Conservation (phyloP, 2,329 filamentous ascomycete genomes). For the Fusarium humuli region DNA sequence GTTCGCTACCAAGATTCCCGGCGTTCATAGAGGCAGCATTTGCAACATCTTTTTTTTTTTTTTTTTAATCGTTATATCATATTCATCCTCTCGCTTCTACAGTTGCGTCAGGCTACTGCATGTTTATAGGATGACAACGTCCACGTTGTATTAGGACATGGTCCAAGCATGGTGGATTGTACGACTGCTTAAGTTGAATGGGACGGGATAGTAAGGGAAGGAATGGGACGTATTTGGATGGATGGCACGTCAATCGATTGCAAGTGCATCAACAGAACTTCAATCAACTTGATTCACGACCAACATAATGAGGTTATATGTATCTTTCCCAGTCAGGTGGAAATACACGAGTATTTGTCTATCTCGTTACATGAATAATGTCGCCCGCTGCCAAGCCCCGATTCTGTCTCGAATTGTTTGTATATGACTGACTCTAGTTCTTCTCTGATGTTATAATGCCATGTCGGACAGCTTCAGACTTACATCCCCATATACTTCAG, state of each 20-base stretch:
- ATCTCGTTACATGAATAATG: conserved; percentile 7
- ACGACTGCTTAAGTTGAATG: conserved; percentile 11
- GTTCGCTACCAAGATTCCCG: conserved; percentile 42
- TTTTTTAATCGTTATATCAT: conserved; percentile 1
- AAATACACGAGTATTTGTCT: conserved; percentile 31
- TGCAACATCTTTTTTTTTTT: conserved; percentile 21
- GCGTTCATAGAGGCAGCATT: conserved; percentile 44
- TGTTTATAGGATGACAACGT: conserved; percentile 21
- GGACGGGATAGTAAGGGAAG: conserved; percentile 8
- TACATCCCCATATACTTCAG: conserved; percentile 10
- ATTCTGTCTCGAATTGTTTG: conserved; percentile 9
- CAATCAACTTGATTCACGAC: conserved; percentile 24
- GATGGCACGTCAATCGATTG: conserved; percentile 28
- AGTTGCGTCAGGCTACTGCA: conserved; percentile 24
- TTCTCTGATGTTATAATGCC: conserved; percentile 16
- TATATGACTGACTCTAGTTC: conserved; percentile 16
- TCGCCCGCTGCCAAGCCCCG: not conserved
- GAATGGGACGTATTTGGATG: conserved; percentile 20
- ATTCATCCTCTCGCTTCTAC: conserved; percentile 30
- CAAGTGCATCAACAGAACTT: conserved; percentile 27
- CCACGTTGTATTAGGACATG: conserved; percentile 10
- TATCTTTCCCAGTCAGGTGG: conserved; percentile 36
- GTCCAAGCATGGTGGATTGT: conserved; percentile 13
- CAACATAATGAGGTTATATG: conserved; percentile 30
- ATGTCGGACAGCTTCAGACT: conserved; percentile 2